A percentile compares a stretch with the other conserved stretches of the same genome.
phyloP scores from a whole-genome alignment of 805 yeast species.

The Zygosaccharomyces bailii region DNA sequence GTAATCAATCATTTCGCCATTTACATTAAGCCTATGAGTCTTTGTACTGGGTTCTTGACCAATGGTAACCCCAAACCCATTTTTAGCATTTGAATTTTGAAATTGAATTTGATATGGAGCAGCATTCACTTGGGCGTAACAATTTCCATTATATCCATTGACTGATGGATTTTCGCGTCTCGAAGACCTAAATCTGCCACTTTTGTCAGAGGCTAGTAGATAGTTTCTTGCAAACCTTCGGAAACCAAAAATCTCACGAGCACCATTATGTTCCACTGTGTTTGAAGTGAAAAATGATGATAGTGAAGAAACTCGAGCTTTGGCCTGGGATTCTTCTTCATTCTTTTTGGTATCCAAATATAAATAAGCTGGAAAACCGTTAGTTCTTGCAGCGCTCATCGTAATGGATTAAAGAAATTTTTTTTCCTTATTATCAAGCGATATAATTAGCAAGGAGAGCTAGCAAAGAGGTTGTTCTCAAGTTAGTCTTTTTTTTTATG shows the following conservation, averaged over 20 bases:
- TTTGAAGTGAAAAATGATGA: conserved; percentile 17
- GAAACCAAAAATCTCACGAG: conserved; percentile 28
- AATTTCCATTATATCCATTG: not conserved
- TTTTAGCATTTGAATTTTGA: not conserved
- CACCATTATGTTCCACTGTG: conserved; percentile 10
- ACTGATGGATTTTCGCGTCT: conserved; percentile 1
- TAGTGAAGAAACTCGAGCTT: conserved; percentile 14
- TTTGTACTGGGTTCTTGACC: conserved; percentile 8
- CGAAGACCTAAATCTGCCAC: conserved; percentile 2
- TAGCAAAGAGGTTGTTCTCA: conserved; percentile 3
- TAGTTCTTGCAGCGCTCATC: conserved; percentile 11
- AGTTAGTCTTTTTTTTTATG: conserved; percentile 5
- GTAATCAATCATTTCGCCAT: conserved; percentile 13
- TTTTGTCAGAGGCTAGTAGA: conserved; percentile 16
- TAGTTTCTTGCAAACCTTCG: conserved; percentile 29
- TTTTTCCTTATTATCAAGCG: not conserved
- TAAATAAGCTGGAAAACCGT: conserved; percentile 5
- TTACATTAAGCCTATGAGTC: conserved; percentile 6
- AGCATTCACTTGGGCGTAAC: conserved; percentile 1
- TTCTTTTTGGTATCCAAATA: conserved; percentile 7
- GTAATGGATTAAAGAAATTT: not conserved
- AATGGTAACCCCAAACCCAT: not conserved
- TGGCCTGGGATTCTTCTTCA: conserved; percentile 5
- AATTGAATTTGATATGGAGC: conserved; percentile 1
- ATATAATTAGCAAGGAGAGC: too few relatives aligned